Base-by-base conservation (phyloP, 1,284 basidiomycete genomes). In the Polyporus tsugae region DNA sequence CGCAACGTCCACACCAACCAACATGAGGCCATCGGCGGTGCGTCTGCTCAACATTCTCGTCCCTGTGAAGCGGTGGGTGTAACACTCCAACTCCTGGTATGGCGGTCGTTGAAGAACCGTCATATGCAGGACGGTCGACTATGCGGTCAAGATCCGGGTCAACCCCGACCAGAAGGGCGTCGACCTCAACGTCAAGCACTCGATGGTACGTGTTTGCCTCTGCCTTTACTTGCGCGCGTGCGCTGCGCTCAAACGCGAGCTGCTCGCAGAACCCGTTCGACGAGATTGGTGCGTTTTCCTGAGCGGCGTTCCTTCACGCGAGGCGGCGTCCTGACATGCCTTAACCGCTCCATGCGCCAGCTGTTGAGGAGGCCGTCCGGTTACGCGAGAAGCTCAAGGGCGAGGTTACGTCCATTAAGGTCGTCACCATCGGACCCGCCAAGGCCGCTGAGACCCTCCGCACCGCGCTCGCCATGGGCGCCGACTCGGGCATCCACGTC, bases 381-480 rank as follows among this genome's bases (percentile, higher is more conserved):
- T 84, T 99, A 60, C 93, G 96, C 53, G 96, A 98, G 80, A 89
- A 89, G 73, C 86, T 92, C 77, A 90, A 91, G 75, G 90, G 91
- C 72, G 83, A 84, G 19, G 89, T 97, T 74, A 91, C 92, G 75
- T 91, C 90, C 64, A 98, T 98, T 78, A 95, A 94, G 60, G 96
- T 94, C 62, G 87, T 99, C 57, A 95, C 96, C 15, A 95, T 98
- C 71, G 98, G 98, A 5, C 95, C 96, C 1, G 81, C 96, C 11
- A 99, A 99, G 80, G 86, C 95, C 1, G 78, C 89, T 55, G 98
- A 99, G 79, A 96, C 94, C 3, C 89, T 99, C 49, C 94, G 97
- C 67, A 98, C 97, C 0, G 97, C 96, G 0, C 91, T 99, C 42
- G 97, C 98, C 33, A 98, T 99, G 95, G 97, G 97, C 58, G 98